Evolutionary conservation across 441 rosid species (phyloP).

Genomic region (Pelargonium australe): DNA sequence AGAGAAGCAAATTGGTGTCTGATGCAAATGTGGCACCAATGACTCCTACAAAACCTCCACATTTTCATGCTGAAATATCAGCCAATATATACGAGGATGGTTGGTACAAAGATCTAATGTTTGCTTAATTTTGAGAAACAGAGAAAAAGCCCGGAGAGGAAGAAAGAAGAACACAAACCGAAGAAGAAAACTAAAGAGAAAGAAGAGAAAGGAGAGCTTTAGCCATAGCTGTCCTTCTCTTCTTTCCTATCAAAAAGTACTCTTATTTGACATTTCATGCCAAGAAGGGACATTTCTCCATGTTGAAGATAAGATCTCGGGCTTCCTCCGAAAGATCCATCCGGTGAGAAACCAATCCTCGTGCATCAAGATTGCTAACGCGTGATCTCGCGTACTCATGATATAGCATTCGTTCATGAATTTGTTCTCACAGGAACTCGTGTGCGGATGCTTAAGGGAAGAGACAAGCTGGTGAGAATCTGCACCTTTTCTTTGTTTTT

Average conservation of each 20-base stretch:
- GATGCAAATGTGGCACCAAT: conserved; percentile 4
- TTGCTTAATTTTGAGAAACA: conserved; percentile 1
- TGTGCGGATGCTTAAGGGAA: too few species aligned
- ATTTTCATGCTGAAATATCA: conserved; percentile 16
- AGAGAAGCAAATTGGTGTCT: background rate
- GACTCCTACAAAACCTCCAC: conserved; percentile 19
- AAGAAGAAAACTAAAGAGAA: background rate
- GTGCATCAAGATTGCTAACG: too few species aligned
- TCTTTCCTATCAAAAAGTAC: background rate
- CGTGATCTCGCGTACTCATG: too few species aligned
- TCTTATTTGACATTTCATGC: background rate
- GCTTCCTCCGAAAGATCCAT: background rate
- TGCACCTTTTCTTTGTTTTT: background rate
- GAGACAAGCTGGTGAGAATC: too few species aligned
- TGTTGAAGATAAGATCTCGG: background rate
- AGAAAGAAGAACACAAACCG: background rate
- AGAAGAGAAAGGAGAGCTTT: conserved; percentile 6
- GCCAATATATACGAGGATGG: conserved; percentile 3
- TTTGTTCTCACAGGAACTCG: too few species aligned
- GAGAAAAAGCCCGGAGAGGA: background rate
- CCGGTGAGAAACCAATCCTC: background rate
- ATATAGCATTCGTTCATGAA: too few species aligned
- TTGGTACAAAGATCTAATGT: conserved; percentile 1
- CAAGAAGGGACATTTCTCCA: background rate
- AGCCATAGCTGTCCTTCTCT: conserved; percentile 1